phyloP scores from a whole-genome alignment of 2,329 filamentous ascomycete species.

The Akanthomyces dipterigenus region DNA sequence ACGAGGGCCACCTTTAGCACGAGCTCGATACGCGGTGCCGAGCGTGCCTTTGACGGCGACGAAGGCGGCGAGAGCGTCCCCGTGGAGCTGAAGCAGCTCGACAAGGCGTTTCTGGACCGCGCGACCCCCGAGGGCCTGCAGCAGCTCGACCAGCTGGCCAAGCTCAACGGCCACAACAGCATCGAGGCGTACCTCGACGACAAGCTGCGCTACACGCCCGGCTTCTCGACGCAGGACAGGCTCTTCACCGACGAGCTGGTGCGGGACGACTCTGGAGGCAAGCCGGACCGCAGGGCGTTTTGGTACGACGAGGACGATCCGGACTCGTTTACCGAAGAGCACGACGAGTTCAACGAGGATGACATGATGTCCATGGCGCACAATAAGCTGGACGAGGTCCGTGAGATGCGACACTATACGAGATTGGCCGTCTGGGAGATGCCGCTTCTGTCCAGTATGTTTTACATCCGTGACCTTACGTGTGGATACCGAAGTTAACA shows the following conservation, averaged over 20 bases:
- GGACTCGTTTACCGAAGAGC: conserved; percentile 44
- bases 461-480: too few relatives aligned
- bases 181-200: conserved; percentile 27
- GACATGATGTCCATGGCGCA: conserved; percentile 81
- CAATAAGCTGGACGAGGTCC: conserved; percentile 77
- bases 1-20: conserved; percentile 20
- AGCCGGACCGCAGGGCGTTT: conserved; percentile 33
- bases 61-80: conserved; percentile 19
- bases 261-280: conserved; percentile 25
- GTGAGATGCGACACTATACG: conserved; percentile 83
- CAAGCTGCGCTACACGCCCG: conserved; percentile 22
- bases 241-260: conserved; percentile 25
- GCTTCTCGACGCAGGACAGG: conserved; percentile 26
- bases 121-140: conserved; percentile 26
- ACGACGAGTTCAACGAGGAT: conserved; percentile 65
- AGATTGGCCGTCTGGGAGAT: conserved; percentile 91
- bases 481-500: too few relatives aligned
- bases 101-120: conserved; percentile 23
- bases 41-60: conserved; percentile 14
- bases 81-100: conserved; percentile 25
- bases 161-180: conserved; percentile 26
- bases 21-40: conserved; percentile 16
- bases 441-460: conserved; percentile 79
- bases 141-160: conserved; percentile 29
- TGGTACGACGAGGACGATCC: conserved; percentile 45